A percentile compares a stretch with the other conserved stretches of the same genome.
phyloP scores from a whole-genome alignment of 2,329 filamentous ascomycete genomes.

The Stagonosporopsis vannaccii region DNA sequence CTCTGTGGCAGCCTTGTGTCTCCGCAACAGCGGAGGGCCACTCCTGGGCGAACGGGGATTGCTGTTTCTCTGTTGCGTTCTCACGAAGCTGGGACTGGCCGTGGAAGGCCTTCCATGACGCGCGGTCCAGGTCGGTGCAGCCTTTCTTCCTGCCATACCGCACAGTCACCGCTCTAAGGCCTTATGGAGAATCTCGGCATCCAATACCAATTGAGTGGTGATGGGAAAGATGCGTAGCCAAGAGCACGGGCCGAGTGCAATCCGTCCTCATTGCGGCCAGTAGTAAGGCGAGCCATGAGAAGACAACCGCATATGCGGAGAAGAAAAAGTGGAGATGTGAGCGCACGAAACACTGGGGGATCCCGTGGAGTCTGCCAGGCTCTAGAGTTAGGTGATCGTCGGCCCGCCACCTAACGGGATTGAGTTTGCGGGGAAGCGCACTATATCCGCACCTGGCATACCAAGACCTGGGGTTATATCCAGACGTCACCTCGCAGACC shows the following conservation, averaged over 20 bases:
- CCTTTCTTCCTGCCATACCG: constrained; percentile 6
- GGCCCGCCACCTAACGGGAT: constrained; percentile 27
- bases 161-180: constrained; percentile 6
- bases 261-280: constrained; percentile 3
- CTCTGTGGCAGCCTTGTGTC: not conserved
- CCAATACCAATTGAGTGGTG: constrained; percentile 13
- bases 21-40: not conserved
- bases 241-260: not conserved
- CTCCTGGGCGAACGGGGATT: not conserved
- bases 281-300: constrained; percentile 1
- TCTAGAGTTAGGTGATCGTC: constrained; percentile 29
- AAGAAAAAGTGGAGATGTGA: constrained; percentile 33
- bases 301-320: constrained; percentile 34
- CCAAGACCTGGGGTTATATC: constrained; percentile 21
- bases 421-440: constrained; percentile 42
- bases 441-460: constrained; percentile 18
- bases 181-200: constrained; percentile 16
- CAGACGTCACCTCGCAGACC: constrained; percentile 25
- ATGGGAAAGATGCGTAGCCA: constrained; percentile 8
- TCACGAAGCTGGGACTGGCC: not conserved
- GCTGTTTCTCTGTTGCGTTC: not conserved
- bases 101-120: not conserved
- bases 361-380: constrained; percentile 32
- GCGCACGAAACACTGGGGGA: constrained; percentile 26
- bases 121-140: not conserved